These are phyloP conservation scores for Sporodiniella umbellata DNA, from an alignment of 371 early-diverging fungal species.

Conservation along the genomic window DNA sequence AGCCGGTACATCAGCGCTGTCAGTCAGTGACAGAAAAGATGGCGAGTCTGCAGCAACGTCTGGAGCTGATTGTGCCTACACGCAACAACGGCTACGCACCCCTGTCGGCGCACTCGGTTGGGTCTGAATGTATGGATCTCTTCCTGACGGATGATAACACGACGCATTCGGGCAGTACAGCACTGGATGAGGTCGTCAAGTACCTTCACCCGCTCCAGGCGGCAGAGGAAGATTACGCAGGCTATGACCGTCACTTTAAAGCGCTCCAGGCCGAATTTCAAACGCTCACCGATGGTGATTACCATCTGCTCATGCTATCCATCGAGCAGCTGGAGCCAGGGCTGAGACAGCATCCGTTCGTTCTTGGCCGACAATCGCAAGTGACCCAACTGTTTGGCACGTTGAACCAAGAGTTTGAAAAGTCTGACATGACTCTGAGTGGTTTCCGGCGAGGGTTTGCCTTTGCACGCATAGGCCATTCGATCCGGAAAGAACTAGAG, in stretches of 20 bases:
- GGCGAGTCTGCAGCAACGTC: conserved; percentile 25
- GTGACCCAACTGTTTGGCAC: conserved; percentile 15
- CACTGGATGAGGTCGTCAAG: conserved; percentile 9
- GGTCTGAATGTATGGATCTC: conserved; percentile 11
- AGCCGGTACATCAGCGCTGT: conserved; percentile 27
- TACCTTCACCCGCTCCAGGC: conserved; percentile 40
- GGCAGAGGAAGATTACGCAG: conserved; percentile 33
- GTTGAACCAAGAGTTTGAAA: conserved; percentile 21
- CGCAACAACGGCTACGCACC: conserved; percentile 18
- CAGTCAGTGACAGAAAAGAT: conserved; percentile 28
- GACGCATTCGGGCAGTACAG: too few species aligned
- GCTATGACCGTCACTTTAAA: conserved; percentile 33
- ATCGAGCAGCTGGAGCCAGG: conserved; percentile 7
- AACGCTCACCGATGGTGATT: conserved; percentile 25
- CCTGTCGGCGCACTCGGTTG: conserved; percentile 2
- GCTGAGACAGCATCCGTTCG: conserved; percentile 18
- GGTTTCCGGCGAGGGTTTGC: conserved; percentile 27
- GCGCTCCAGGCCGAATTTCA: conserved; percentile 31
- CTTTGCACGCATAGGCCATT: conserved; percentile 26
- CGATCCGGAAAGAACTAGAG: conserved; percentile 44
- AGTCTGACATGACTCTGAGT: conserved; percentile 16
- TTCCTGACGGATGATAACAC: conserved; percentile 19
- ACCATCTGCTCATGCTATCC: conserved; percentile 3
- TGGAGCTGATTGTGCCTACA: conserved; percentile 32
- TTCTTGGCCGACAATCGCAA: conserved; percentile 13